Evolutionary conservation across 495 filamentous ascomycete species (phyloP), one percentile per base, ranked within the genome.

Genomic region (Neurospora cerealis): DNA sequence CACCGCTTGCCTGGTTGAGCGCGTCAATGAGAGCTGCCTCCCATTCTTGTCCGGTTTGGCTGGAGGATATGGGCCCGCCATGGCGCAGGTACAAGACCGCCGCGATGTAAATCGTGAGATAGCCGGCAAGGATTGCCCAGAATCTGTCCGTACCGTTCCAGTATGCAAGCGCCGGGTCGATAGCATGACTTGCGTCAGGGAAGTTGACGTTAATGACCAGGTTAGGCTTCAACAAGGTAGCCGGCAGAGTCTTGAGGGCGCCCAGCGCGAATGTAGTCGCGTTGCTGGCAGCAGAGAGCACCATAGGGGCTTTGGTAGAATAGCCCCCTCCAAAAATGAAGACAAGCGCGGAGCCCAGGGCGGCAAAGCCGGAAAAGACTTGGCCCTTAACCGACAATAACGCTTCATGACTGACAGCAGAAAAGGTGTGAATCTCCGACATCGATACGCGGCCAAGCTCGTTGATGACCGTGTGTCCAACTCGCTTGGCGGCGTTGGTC

Each of bases 1-100:
- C 94, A 4, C 96, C 96, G 48, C 96, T 96, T 44, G 96, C 96
- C 83, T 99, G 96, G 48, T 93, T 88, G 28, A 99, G 86, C 1
- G 90, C 83, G 74, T 98, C 95, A n/a, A 93, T 91, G 72, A 96
- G 82, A 7, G 92, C 83, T 7, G 90, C 91, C 77, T 97, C 93
- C 74, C 92, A 88, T 74, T 91, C 89, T 69, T 92, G 91, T 3
- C 88, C 90, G 34, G 89, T 86, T 72, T 89, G 88, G 7, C 86
- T 85, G 3, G 88, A 87, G 15, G 88, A 88, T 72, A 97, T 85
- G 0, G 92, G 87, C 6, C 86, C 86, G 21, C 89, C 90, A 62
- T 91, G 85, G 24, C 86, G 89, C 36, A 98, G 87, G 80, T 98
- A 99, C 4, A 93, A 79, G 60, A 90, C 88, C 3, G 94, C 95